A percentile compares a stretch with the other conserved stretches of the same genome.
These are phyloP conservation scores for Daldinia childiae DNA, from an alignment of 495 filamentous ascomycete species.

Conservation along the genomic window DNA sequence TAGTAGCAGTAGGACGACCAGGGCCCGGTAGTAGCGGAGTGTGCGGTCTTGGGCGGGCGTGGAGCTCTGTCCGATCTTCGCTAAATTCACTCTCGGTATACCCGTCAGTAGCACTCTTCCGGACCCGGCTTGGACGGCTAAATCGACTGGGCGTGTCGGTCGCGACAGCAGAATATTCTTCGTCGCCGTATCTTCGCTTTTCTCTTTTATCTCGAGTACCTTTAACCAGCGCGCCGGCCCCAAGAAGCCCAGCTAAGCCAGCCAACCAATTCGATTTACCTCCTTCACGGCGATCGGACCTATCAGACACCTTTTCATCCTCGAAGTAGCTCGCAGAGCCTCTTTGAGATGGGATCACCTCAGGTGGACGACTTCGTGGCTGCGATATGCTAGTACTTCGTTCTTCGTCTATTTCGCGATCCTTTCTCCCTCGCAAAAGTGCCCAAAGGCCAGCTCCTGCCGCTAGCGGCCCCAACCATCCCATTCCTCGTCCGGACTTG, in stretches of 20 bases:
- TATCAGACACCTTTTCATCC: constrained; percentile 68
- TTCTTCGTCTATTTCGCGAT: constrained; percentile 51
- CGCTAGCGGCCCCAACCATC: constrained; percentile 59
- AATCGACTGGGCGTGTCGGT: constrained; percentile 61
- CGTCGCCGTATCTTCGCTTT: constrained; percentile 65
- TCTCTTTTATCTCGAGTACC: constrained; percentile 69
- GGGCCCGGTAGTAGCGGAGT: constrained; percentile 54
- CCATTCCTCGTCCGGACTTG: constrained; percentile 58
- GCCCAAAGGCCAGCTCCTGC: constrained; percentile 70
- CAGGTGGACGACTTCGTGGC: constrained; percentile 48
- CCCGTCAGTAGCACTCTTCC: constrained; percentile 42
- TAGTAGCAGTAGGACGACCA: constrained; percentile 49
- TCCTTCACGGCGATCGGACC: constrained; percentile 50
- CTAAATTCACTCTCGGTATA: constrained; percentile 59
- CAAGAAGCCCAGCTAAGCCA: constrained; percentile 71
- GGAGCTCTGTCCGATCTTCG: constrained; percentile 56
- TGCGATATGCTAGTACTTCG: constrained; percentile 46
- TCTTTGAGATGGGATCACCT: constrained; percentile 60
- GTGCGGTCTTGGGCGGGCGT: constrained; percentile 43
- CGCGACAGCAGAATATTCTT: constrained; percentile 66
- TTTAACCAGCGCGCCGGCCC: constrained; percentile 71
- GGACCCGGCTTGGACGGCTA: constrained; percentile 49
- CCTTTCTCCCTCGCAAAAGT: constrained; percentile 59
- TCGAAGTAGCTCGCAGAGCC: constrained; percentile 63
- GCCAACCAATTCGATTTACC: constrained; percentile 73